Evolutionary conservation across 2,329 filamentous ascomycete species (phyloP), one percentile per base, ranked within the genome.

Genomic region (Apiospora marii): DNA sequence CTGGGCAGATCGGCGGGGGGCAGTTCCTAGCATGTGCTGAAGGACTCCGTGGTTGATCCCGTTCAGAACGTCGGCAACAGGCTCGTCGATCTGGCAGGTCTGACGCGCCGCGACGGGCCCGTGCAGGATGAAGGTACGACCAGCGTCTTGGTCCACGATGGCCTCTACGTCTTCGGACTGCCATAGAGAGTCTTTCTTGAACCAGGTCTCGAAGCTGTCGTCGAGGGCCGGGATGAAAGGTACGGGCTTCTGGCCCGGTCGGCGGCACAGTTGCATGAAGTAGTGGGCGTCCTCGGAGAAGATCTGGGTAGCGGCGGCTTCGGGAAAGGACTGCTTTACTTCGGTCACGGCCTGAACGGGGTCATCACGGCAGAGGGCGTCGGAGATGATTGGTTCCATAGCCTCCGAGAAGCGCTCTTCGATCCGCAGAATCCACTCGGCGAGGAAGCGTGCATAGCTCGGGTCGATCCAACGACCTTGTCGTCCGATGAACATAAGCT

Each of bases 1-100:
- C 87, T 84, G 0, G 92, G 91, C 22, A 93, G 87, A 51, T 64
- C 67, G 3, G 41, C 48, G 46, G 74, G 74, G 74, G 8, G 74
- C 19, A 4, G 75, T 73, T 4, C 19, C 37, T 0, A 64, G 64
- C 27, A 78, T 48, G 22, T 73, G 64, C 58, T 73, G 49, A 1
- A 76, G 67, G 27, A 77, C 74, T 4, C 75, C 73, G 4, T 74
- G 61, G 37, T 75, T 75, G 43, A 80, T 74, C 10, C 48, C 69
- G 69, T 79, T 76, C 30, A 81, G 75, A 27, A 81, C 79, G 22
- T 80, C 74, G 41, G 77, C 74, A n/a, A 78, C 75, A 0, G 78
- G 67, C 72, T 81, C 76, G 30, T 81, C 75, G 8, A 69, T 68
- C 6, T 71, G 75, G 16, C 73, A 76, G 51, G 74, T 75, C 30